Evolutionary conservation across 2,329 filamentous ascomycete genomes (phyloP).

Genomic region (Cytospora piceae): DNA sequence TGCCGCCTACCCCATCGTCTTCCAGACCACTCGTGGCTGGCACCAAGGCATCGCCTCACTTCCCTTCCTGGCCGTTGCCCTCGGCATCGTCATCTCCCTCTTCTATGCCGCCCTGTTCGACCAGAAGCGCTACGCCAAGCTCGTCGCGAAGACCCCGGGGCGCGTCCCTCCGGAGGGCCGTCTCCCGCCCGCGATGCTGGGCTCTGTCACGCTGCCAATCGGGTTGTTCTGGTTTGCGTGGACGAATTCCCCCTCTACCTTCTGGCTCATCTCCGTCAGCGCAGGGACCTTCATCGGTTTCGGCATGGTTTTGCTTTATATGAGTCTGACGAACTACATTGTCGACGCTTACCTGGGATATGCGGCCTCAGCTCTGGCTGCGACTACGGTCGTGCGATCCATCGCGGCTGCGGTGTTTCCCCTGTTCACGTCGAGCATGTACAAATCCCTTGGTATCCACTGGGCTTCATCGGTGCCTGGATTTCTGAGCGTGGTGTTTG

Average conservation of each 20-base stretch:
- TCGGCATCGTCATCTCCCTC: conserved; percentile 59
- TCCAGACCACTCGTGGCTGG: conserved; percentile 54
- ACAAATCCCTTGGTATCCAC: conserved; percentile 68
- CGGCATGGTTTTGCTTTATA: conserved; percentile 74
- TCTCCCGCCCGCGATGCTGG: conserved; percentile 59
- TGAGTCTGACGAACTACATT: conserved; percentile 81
- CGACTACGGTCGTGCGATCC: conserved; percentile 75
- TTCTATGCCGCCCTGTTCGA: conserved; percentile 44
- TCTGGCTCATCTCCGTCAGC: conserved; percentile 28
- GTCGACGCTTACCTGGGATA: conserved; percentile 81
- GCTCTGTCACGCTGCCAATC: conserved; percentile 55
- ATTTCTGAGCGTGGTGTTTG: conserved; percentile 70
- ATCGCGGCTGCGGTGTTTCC: conserved; percentile 78
- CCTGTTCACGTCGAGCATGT: conserved; percentile 75
- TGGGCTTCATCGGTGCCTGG: conserved; percentile 81
- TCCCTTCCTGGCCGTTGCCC: conserved; percentile 59
- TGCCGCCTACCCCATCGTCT: conserved; percentile 54
- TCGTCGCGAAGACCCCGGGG: conserved; percentile 53
- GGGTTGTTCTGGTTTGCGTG: conserved; percentile 62
- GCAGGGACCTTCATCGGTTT: conserved; percentile 68
- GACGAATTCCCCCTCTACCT: conserved; percentile 49
- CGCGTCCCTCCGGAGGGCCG: conserved; percentile 62
- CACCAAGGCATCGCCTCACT: conserved; percentile 53
- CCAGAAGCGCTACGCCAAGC: conserved; percentile 45
- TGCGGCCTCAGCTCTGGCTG: conserved; percentile 77